Evolutionary conservation across 805 yeast species (phyloP).

Genomic region (Metschnikowia borealis): DNA sequence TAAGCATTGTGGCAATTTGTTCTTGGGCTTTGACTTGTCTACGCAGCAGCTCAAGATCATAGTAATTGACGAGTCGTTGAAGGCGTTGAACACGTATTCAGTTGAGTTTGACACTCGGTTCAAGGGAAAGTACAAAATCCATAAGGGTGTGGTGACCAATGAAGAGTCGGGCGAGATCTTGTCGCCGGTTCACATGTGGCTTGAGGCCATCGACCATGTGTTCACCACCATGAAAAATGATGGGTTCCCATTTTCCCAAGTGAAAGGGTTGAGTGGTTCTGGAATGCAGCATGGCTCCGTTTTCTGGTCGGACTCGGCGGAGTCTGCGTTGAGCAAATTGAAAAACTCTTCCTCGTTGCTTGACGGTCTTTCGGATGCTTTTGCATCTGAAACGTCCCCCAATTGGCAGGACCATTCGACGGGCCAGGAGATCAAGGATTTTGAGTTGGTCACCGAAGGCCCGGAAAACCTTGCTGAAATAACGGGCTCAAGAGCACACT

Average conservation of each 20-base stretch:
- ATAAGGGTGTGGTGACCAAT: conserved; percentile 65
- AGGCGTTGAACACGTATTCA: conserved; percentile 51
- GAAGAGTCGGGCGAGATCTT: conserved; percentile 56
- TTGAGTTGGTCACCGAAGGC: conserved; percentile 57
- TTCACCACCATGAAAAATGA: conserved; percentile 48
- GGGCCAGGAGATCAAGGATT: conserved; percentile 55
- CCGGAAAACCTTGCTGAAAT: conserved; percentile 58
- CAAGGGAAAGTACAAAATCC: conserved; percentile 53
- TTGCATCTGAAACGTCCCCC: conserved; percentile 66
- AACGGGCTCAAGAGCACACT: conserved; percentile 86
- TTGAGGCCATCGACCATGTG: conserved; percentile 71
- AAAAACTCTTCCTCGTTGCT: conserved; percentile 31
- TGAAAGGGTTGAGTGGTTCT: conserved; percentile 73
- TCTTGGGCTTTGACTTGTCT: conserved; percentile 78
- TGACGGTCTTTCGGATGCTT: conserved; percentile 48
- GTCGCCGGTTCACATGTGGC: conserved; percentile 88
- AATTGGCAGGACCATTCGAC: conserved; percentile 97
- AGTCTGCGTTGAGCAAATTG: conserved; percentile 36
- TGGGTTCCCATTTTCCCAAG: conserved; percentile 53
- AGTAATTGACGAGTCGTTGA: conserved; percentile 52
- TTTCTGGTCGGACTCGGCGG: conserved; percentile 60
- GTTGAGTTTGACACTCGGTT: conserved; percentile 72
- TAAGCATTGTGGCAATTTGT: conserved; percentile 19
- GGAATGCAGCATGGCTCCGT: conserved; percentile 94
- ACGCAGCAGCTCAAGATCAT: conserved; percentile 85